phyloP scores from a whole-genome alignment of 345 rosid genomes.

The Camelina neglecta region DNA sequence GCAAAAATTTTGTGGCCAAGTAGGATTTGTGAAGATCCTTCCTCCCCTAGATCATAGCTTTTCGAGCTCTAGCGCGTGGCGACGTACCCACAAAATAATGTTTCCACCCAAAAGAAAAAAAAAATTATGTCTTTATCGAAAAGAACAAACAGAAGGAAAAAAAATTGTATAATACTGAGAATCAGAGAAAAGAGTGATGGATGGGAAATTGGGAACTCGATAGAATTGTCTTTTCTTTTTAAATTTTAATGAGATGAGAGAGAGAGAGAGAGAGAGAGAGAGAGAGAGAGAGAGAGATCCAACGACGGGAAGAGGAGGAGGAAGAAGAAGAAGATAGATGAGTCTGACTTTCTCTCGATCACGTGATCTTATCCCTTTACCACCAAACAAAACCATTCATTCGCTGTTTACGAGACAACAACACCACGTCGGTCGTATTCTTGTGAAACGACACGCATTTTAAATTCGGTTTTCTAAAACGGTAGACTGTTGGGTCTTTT shows the following conservation, averaged over 20 bases:
- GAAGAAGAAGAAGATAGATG: conserved; percentile 5
- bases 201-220: not conserved
- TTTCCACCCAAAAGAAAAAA: not conserved
- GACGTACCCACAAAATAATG: conserved; percentile 1
- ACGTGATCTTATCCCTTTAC: conserved; percentile 46
- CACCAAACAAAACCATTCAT: conserved; percentile 13
- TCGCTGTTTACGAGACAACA: conserved; percentile 29
- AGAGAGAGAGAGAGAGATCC: conserved; percentile 26
- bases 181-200: conserved; percentile 33
- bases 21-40: conserved; percentile 36
- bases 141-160: not conserved
- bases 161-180: not conserved
- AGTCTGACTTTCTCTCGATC: conserved; percentile 30
- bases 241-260: too few relatives aligned
- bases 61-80: conserved; percentile 43
- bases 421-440: conserved; percentile 17
- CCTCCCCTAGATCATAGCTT: conserved; percentile 35
- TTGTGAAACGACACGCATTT: not conserved
- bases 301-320: conserved; percentile 10
- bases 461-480: not conserved
- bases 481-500: not conserved
- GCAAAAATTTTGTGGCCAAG: conserved; percentile 32
- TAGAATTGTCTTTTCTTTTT: not conserved
- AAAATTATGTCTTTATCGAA: not conserved
- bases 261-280: too few relatives aligned